Percentiles rank a stretch among this genome's conserved stretches.
Evolutionary conservation across 2,329 filamentous ascomycete species (phyloP).

Genomic region (Penicillium frequentans): DNA sequence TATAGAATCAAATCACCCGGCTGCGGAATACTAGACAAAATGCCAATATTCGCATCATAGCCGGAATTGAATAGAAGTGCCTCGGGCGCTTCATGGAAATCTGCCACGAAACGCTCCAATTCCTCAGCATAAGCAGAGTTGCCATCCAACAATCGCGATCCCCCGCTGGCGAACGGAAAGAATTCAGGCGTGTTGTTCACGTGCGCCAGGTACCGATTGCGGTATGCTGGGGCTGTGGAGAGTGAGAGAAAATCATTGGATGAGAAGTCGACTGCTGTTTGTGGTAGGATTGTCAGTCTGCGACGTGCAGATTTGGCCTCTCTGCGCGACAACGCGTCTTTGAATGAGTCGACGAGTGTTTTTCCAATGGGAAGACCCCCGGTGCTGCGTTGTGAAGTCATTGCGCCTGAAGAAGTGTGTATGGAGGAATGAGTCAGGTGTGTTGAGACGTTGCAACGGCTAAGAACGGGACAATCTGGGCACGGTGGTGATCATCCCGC

Average conservation of each 20-base stretch:
- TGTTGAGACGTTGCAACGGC: not conserved
- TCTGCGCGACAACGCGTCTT: constrained; percentile 38
- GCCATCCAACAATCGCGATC: constrained; percentile 65
- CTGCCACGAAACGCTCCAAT: constrained; percentile 59
- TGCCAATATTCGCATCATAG: constrained; percentile 65
- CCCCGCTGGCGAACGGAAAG: constrained; percentile 55
- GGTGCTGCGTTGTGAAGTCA: not conserved
- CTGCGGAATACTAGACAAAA: constrained; percentile 62
- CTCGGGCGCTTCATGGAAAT: constrained; percentile 59
- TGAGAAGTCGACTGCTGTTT: constrained; percentile 57
- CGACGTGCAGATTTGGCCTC: constrained; percentile 47
- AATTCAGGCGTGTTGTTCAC: constrained; percentile 37
- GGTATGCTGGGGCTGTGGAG: constrained; percentile 49
- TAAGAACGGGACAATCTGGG: not conserved
- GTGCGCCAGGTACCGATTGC: constrained; percentile 50
- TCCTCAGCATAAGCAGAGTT: constrained; percentile 61
- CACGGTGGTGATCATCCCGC: constrained; percentile 10
- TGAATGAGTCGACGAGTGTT: constrained; percentile 31
- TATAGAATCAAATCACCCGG: constrained; percentile 65
- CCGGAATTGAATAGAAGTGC: constrained; percentile 65
- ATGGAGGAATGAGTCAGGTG: not conserved
- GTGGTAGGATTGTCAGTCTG: constrained; percentile 47
- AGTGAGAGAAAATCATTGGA: constrained; percentile 68
- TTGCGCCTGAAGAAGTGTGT: not conserved
- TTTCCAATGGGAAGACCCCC: constrained; percentile 7